These are phyloP conservation scores for Trichomonas vaginalis DNA, from an alignment of 208 protist genomes.

Conservation along the genomic window DNA sequence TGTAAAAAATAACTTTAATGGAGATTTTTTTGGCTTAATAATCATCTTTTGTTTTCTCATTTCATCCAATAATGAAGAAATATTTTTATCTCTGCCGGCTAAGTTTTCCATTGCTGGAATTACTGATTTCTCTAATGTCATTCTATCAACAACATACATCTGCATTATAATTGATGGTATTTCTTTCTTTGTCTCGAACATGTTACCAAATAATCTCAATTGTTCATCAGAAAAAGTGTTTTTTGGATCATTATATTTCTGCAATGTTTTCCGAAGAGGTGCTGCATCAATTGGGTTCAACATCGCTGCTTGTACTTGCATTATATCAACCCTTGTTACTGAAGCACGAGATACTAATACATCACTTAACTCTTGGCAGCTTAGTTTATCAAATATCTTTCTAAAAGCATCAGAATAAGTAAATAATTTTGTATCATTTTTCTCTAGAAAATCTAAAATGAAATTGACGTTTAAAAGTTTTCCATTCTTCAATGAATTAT, in stretches of 20 bases:
- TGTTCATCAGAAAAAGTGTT: not conserved
- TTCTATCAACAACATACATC: not conserved
- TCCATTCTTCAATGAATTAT: not conserved
- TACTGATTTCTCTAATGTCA: not conserved
- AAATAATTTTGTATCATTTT: not conserved
- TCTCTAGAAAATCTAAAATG: not conserved
- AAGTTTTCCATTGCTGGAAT: not conserved
- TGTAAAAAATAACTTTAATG: not conserved
- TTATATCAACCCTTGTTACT: not conserved
- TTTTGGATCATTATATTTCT: not conserved
- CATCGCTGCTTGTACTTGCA: not conserved
- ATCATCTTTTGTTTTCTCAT: not conserved
- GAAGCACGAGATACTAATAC: not conserved
- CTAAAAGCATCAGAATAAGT: not conserved
- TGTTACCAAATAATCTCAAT: not conserved
- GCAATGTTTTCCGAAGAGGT: not conserved
- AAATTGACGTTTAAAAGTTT: not conserved
- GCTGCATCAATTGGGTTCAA: not conserved
- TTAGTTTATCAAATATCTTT: not conserved
- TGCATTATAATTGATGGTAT: not conserved
- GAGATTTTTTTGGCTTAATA: not conserved
- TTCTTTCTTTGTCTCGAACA: not conserved
- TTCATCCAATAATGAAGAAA: not conserved
- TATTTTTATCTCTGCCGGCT: not conserved
- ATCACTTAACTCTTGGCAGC: not conserved